These are phyloP conservation scores for Rhizopogon roseolus DNA, from an alignment of 768 basidiomycete species.

Conservation along the genomic window DNA sequence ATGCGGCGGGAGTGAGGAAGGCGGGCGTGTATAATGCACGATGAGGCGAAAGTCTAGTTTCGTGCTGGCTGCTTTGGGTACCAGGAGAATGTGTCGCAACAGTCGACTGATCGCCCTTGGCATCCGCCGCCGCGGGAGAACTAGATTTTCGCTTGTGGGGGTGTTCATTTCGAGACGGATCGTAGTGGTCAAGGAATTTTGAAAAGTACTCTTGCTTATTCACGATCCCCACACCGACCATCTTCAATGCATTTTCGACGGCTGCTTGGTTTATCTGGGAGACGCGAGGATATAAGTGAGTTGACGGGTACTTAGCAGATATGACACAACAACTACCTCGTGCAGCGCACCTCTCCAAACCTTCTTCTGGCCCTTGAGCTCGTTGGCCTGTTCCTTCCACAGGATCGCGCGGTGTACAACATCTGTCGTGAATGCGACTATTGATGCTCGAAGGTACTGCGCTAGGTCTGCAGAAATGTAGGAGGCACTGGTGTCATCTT, in stretches of 20 bases:
- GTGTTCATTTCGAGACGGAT: conserved; percentile 4
- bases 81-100: conserved; percentile 3
- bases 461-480: conserved; percentile 35
- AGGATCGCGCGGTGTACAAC: conserved; percentile 48
- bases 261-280: conserved; percentile 38
- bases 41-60: conserved; percentile 15
- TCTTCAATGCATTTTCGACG: conserved; percentile 45
- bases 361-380: conserved; percentile 53
- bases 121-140: conserved; percentile 4
- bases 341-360: conserved; percentile 43
- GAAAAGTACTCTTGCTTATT: conserved; percentile 40
- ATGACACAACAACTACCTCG: background rate
- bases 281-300: background rate
- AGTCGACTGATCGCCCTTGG: conserved; percentile 11
- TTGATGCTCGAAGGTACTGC: conserved; percentile 36
- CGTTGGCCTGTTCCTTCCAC: conserved; percentile 53
- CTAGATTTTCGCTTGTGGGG: conserved; percentile 1
- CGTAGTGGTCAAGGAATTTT: conserved; percentile 20
- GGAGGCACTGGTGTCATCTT: conserved; percentile 15
- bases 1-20: conserved; percentile 24
- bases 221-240: conserved; percentile 35
- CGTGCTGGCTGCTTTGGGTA: background rate
- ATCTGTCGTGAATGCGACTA: conserved; percentile 48
- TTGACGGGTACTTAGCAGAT: background rate
- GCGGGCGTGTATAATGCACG: conserved; percentile 33